phyloP scores from a whole-genome alignment of 495 filamentous ascomycete genomes.

The Trichoderma erinaceum region DNA sequence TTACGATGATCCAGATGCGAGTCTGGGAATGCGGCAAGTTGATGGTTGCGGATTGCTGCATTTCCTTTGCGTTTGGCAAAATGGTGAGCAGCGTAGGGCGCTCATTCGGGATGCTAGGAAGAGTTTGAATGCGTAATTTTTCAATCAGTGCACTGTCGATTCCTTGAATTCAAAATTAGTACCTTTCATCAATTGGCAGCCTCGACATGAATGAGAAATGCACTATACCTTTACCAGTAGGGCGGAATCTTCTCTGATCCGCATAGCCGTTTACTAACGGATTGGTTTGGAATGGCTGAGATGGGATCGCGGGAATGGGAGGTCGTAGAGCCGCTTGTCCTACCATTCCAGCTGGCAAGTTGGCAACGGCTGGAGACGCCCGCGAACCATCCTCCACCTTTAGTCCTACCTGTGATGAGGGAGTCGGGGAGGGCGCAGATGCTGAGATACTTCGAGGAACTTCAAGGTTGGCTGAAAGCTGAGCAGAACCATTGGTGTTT shows the following conservation, averaged over 20 bases:
- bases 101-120: constrained; percentile 53
- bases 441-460: constrained; percentile 37
- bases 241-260: constrained; percentile 27
- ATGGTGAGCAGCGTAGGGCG: constrained; percentile 51
- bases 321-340: constrained; percentile 16
- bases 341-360: constrained; percentile 23
- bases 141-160: constrained; percentile 55
- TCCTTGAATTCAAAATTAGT: constrained; percentile 23
- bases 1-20: constrained; percentile 59
- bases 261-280: constrained; percentile 30
- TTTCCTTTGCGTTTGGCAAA: constrained; percentile 51
- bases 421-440: constrained; percentile 43
- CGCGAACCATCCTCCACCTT: constrained; percentile 36
- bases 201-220: background rate
- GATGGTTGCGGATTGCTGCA: constrained; percentile 63
- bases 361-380: constrained; percentile 18
- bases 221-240: constrained; percentile 50
- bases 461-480: constrained; percentile 25
- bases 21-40: constrained; percentile 56
- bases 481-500: constrained; percentile 21
- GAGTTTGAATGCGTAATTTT: constrained; percentile 58
- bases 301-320: constrained; percentile 25
- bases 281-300: constrained; percentile 26
- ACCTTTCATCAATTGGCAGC: background rate
- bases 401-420: constrained; percentile 30